Percentiles rank a stretch among this genome's conserved stretches.
Evolutionary conservation across 176 grass and related monocot genomes (phyloP).

Genomic region (Triticum dicoccoides): DNA sequence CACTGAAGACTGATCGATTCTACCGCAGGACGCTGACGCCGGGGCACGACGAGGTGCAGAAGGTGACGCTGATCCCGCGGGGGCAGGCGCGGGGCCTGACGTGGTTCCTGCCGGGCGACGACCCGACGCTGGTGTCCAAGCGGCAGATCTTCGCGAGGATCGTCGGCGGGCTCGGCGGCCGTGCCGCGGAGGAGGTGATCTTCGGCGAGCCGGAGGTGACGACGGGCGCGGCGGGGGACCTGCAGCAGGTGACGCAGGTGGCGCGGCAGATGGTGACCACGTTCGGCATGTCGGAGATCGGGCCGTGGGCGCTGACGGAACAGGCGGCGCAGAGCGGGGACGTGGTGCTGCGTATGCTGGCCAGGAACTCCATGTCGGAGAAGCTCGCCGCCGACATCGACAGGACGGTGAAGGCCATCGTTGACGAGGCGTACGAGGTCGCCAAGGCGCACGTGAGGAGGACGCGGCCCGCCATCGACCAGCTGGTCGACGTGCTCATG

Average conservation of each 20-base stretch:
- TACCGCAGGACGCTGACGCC: slow-evolving; percentile 59
- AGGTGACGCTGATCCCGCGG: slow-evolving; percentile 70
- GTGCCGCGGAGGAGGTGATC: slow-evolving; percentile 77
- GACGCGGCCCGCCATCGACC: slow-evolving; percentile 61
- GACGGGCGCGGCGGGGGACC: slow-evolving; percentile 75
- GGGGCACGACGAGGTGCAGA: slow-evolving; percentile 83
- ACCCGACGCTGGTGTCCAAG: slow-evolving; percentile 63
- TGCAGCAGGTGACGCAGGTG: slow-evolving; percentile 85
- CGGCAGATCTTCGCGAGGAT: slow-evolving; percentile 76
- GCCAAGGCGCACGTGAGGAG: slow-evolving; percentile 65
- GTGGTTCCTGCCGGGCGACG: slow-evolving; percentile 70
- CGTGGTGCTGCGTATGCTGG: slow-evolving; percentile 77
- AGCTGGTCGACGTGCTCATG: slow-evolving; percentile 72
- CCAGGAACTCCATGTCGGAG: slow-evolving; percentile 68
- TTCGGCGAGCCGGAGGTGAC: slow-evolving; percentile 82
- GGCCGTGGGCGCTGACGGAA: slow-evolving; percentile 60
- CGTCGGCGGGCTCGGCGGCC: slow-evolving; percentile 72
- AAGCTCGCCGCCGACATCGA: slow-evolving; percentile 75
- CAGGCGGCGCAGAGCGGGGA: slow-evolving; percentile 57
- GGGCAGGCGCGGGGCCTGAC: slow-evolving; percentile 71
- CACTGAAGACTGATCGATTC: background rate
- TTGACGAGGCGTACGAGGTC: slow-evolving; percentile 57
- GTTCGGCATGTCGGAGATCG: slow-evolving; percentile 87
- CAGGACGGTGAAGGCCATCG: slow-evolving; percentile 52
- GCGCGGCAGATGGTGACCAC: slow-evolving; percentile 73